Evolutionary conservation across 495 filamentous ascomycete species (phyloP).

Genomic region (Daldinia grandis): DNA sequence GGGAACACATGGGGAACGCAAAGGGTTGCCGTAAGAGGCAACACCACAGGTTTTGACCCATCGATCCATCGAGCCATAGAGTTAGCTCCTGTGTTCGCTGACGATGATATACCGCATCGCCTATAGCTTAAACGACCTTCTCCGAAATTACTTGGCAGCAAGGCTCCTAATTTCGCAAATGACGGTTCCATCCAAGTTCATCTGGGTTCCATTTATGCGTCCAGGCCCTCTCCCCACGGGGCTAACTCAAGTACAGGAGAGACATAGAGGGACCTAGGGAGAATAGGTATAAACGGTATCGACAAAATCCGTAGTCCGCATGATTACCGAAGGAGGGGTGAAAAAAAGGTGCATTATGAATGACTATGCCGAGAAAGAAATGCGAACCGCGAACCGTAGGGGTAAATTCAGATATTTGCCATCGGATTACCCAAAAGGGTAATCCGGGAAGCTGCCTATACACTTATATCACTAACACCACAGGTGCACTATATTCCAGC

Average conservation of each 20-base stretch:
- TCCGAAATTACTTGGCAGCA: conserved; percentile 36
- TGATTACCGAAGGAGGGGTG: conserved; percentile 41
- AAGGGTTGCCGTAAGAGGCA: conserved; percentile 39
- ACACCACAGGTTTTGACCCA: conserved; percentile 27
- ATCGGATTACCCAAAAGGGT: conserved; percentile 42
- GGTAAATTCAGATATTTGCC: conserved; percentile 39
- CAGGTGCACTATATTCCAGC: conserved; percentile 2
- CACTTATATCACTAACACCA: conserved; percentile 10
- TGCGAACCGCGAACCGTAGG: conserved; percentile 21
- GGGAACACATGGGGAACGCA: not conserved
- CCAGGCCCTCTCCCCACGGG: conserved; percentile 34
- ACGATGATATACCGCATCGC: conserved; percentile 27
- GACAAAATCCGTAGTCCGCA: conserved; percentile 25
- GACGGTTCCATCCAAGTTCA: not conserved
- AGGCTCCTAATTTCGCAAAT: conserved; percentile 25
- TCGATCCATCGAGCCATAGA: conserved; percentile 8
- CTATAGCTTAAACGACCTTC: conserved; percentile 4
- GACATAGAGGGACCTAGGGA: not conserved
- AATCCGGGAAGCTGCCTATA: conserved; percentile 32
- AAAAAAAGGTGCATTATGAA: conserved; percentile 23
- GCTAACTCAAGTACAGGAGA: conserved; percentile 18
- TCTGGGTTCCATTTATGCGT: conserved; percentile 28
- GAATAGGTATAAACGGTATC: not conserved
- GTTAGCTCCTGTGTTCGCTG: conserved; percentile 17
- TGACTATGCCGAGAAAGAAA: conserved; percentile 35